phyloP scores from a whole-genome alignment of 495 filamentous ascomycete genomes.

The Tirmania nivea region DNA sequence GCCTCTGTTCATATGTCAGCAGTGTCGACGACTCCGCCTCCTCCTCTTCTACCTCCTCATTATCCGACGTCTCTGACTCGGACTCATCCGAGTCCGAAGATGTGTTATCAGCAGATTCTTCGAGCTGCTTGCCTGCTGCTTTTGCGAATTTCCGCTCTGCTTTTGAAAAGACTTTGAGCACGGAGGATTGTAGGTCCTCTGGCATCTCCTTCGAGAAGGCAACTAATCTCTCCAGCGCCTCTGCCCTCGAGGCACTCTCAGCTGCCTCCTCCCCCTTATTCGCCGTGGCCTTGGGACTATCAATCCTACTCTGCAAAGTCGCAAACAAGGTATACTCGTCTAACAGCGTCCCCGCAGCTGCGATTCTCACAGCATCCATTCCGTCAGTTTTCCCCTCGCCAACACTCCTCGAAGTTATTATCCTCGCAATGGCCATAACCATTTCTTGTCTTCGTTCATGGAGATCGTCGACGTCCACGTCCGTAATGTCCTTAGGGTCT shows the following conservation, averaged over 20 bases:
- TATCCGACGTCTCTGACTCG: conserved; percentile 38
- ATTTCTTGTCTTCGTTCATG: conserved; percentile 28
- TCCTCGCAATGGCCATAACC: conserved; percentile 22
- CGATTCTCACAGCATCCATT: conserved; percentile 51
- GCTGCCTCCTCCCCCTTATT: conserved; percentile 25
- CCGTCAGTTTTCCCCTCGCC: conserved; percentile 3
- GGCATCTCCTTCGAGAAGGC: conserved; percentile 43
- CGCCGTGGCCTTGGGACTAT: conserved; percentile 14
- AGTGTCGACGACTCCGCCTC: conserved; percentile 34
- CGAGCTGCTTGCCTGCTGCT: conserved; percentile 29
- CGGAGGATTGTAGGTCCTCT: conserved; percentile 32
- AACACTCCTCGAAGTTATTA: conserved; percentile 29
- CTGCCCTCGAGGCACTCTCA: conserved; percentile 11
- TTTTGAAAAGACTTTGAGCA: conserved; percentile 49
- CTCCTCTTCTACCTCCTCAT: conserved; percentile 33
- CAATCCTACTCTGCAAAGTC: conserved; percentile 34
- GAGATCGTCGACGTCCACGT: conserved; percentile 33
- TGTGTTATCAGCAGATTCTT: neutral
- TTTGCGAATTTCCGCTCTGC: conserved; percentile 58
- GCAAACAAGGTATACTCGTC: conserved; percentile 65
- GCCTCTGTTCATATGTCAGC: conserved; percentile 52
- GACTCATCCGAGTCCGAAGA: conserved; percentile 24
- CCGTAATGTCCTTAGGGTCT: conserved; percentile 24
- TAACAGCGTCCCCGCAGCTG: conserved; percentile 50
- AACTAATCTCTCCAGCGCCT: conserved; percentile 24